A percentile compares a stretch with the other conserved stretches of the same genome.
Conservation (phyloP, 768 basidiomycete genomes). For the Phlebiopsis gigantea region DNA sequence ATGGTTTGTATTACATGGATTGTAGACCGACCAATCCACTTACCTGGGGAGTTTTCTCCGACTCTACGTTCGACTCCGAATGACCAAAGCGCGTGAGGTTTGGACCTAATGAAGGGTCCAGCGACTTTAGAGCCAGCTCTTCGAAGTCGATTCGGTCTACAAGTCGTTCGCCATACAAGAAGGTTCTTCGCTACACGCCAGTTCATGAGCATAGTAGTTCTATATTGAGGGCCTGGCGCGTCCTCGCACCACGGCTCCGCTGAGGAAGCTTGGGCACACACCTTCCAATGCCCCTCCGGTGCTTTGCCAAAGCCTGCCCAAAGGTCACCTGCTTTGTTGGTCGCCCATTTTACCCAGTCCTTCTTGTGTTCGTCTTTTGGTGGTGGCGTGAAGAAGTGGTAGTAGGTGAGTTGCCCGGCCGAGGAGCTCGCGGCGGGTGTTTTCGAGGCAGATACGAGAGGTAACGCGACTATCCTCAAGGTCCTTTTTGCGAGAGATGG, state of each 20-base stretch:
- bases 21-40: constrained; percentile 1
- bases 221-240: not conserved
- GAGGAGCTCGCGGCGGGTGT: constrained; percentile 11
- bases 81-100: constrained; percentile 18
- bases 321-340: constrained; percentile 44
- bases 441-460: constrained; percentile 28
- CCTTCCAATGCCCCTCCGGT: constrained; percentile 66
- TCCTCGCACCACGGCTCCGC: not conserved
- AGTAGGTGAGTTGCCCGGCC: constrained; percentile 32
- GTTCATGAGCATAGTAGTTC: not conserved
- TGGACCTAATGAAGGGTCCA: constrained; percentile 68
- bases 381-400: constrained; percentile 32
- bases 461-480: constrained; percentile 46
- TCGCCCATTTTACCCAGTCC: constrained; percentile 44
- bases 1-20: constrained; percentile 15
- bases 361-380: constrained; percentile 22
- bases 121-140: constrained; percentile 66
- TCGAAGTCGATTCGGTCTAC: constrained; percentile 76
- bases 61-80: constrained; percentile 7
- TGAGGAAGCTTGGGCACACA: constrained; percentile 21
- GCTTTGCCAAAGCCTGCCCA: constrained; percentile 73
- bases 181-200: constrained; percentile 47
- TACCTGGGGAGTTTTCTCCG: constrained; percentile 16
- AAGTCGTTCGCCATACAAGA: constrained; percentile 59
- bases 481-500: constrained; percentile 19